Percentiles rank a stretch among this genome's conserved stretches.
Conservation (phyloP, 192 early-diverging fungal genomes). For the Physocladia obscura region DNA sequence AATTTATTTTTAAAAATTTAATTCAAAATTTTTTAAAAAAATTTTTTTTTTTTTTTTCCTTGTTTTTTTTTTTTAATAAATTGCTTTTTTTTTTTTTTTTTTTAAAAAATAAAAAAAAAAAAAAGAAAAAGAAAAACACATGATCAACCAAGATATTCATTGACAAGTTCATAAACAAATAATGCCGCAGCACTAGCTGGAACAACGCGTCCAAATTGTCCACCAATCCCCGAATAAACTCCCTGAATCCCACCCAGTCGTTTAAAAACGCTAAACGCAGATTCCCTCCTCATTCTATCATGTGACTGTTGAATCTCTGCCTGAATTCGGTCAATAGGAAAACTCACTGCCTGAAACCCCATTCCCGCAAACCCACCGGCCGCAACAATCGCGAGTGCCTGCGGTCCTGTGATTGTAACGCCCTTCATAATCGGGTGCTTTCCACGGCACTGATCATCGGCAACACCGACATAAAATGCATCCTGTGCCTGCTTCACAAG, state of each 20-base stretch:
- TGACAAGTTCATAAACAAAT: conserved; percentile 52
- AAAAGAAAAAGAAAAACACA: neutral
- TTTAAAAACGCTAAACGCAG: neutral
- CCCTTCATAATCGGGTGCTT: conserved; percentile 9
- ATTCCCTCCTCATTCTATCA: neutral
- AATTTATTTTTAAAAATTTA: too few relatives aligned
- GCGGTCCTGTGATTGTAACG: conserved; percentile 12
- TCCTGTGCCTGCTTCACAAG: conserved; percentile 34
- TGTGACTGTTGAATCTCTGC: conserved; percentile 1
- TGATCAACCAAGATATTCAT: conserved; percentile 36
- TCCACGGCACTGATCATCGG: neutral
- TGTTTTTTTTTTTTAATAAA: neutral
- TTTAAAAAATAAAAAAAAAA: neutral
- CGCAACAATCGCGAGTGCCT: conserved; percentile 35
- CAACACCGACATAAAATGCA: neutral
- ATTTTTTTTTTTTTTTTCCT: neutral
- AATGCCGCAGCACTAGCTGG: conserved; percentile 52
- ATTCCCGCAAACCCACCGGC: conserved; percentile 49
- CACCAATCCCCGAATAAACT: conserved; percentile 47
- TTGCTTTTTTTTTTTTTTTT: neutral
- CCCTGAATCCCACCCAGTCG: conserved; percentile 29
- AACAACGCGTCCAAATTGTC: conserved; percentile 48
- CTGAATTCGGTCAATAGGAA: conserved; percentile 46
- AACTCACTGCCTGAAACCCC: conserved; percentile 45
- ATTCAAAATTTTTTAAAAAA: too few relatives aligned